Conservation (phyloP, 176 grass and related monocot genomes). For the Chrysopogon serrulatus region DNA sequence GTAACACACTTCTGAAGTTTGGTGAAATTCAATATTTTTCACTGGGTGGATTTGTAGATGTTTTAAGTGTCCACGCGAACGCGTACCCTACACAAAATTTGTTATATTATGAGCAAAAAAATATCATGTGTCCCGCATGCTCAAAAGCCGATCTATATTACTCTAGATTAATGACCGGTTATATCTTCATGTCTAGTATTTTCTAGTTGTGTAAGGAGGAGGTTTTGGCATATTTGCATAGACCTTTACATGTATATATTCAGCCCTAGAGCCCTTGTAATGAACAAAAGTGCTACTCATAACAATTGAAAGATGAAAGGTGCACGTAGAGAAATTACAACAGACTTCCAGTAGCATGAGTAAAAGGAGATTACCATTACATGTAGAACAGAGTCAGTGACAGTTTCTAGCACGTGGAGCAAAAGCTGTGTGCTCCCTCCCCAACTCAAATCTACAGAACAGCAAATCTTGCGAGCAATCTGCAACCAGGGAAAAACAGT, state of each 20-base stretch:
- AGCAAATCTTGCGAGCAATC: constrained; percentile 64
- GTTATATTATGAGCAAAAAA: background rate
- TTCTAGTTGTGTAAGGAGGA: background rate
- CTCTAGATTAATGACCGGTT: background rate
- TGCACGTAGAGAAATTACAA: background rate
- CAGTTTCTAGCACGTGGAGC: constrained; percentile 33
- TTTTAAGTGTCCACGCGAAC: background rate
- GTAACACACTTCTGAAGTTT: background rate
- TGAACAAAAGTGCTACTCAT: background rate
- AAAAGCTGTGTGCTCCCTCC: constrained; percentile 43
- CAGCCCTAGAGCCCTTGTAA: background rate
- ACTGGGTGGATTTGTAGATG: background rate
- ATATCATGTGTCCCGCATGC: background rate
- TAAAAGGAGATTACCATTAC: constrained; percentile 49
- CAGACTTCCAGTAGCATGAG: background rate
- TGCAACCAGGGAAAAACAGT: constrained; percentile 27
- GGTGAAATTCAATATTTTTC: background rate
- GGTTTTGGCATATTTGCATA: background rate
- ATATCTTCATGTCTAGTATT: background rate
- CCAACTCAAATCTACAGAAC: constrained; percentile 51
- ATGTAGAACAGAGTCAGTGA: constrained; percentile 28
- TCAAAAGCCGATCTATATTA: background rate
- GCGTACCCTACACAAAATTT: background rate
- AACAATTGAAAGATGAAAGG: background rate
- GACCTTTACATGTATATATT: background rate